Percentiles rank a stretch among this genome's conserved stretches.
Conservation (phyloP, 2,329 filamentous ascomycete species). For the Talaromyces sp. region DNA sequence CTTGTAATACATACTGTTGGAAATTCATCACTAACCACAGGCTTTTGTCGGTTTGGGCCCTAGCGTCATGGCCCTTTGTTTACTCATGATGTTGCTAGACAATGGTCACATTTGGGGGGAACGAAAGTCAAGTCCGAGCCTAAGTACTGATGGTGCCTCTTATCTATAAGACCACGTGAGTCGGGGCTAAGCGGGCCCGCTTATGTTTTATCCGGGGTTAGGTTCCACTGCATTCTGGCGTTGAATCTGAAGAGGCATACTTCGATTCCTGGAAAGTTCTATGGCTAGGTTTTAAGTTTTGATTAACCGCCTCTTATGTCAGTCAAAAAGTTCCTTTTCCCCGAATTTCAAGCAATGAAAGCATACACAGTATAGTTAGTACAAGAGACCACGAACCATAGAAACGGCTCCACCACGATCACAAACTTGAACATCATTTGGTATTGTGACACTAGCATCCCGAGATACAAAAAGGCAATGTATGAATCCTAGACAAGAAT, state of each 20-base stretch:
- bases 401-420: too few relatives aligned
- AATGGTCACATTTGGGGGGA: slow-evolving; percentile 7
- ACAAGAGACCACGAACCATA: too few relatives aligned
- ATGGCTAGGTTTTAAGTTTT: too few relatives aligned
- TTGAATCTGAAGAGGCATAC: neutral
- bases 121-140: slow-evolving; percentile 1
- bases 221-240: neutral
- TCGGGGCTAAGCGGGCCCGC: slow-evolving; percentile 5
- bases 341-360: too few relatives aligned
- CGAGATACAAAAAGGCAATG: too few relatives aligned
- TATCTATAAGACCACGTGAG: slow-evolving; percentile 18
- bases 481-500: too few relatives aligned
- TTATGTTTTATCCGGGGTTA: slow-evolving; percentile 6
- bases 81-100: slow-evolving; percentile 20
- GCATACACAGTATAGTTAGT: too few relatives aligned
- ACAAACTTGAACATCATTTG: too few relatives aligned
- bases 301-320: too few relatives aligned
- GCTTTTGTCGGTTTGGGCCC: slow-evolving; percentile 37
- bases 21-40: slow-evolving; percentile 26
- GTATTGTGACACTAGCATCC: too few relatives aligned
- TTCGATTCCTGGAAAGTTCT: too few relatives aligned
- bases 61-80: slow-evolving; percentile 16
- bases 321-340: too few relatives aligned
- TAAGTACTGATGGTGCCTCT: neutral
- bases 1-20: neutral